Conservation (phyloP, 495 filamentous ascomycete genomes). For the Daldinia caldariorum region DNA sequence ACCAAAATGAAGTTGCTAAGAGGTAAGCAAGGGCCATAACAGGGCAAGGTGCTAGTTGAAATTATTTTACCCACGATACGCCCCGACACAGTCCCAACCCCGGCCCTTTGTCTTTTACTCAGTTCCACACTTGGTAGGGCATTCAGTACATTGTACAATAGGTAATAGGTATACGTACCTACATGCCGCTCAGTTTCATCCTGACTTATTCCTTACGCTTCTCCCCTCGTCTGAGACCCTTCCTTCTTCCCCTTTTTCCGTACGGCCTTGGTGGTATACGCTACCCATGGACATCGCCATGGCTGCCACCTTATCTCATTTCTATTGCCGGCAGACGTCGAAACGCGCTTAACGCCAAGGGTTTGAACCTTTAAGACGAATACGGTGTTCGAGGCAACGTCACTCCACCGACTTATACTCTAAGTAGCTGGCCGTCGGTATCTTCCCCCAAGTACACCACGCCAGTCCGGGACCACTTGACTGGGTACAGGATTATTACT, state of each 20-base stretch:
- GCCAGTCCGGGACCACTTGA: conserved; percentile 8
- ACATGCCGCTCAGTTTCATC: conserved; percentile 4
- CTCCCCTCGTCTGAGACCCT: neutral
- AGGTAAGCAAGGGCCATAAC: conserved; percentile 10
- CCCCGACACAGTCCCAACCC: neutral
- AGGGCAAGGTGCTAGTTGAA: conserved; percentile 9
- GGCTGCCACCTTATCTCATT: conserved; percentile 5
- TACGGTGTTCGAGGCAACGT: conserved; percentile 28
- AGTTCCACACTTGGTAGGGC: conserved; percentile 3
- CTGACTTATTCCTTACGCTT: neutral
- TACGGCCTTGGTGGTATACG: conserved; percentile 1
- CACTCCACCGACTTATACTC: conserved; percentile 34
- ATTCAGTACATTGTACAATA: too few species aligned
- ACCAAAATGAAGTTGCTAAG: conserved; percentile 6
- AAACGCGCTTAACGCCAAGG: conserved; percentile 18
- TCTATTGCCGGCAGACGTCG: conserved; percentile 19
- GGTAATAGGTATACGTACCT: neutral
- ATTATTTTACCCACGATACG: conserved; percentile 1
- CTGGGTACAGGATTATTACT: conserved; percentile 20
- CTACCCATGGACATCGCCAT: neutral
- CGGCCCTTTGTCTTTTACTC: conserved; percentile 1
- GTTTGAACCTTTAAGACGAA: conserved; percentile 26
- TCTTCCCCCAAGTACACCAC: conserved; percentile 19
- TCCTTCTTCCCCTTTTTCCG: conserved; percentile 1
- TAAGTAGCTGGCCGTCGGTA: conserved; percentile 21